Evolutionary conservation across 1,284 basidiomycete species (phyloP).

Genomic region (Apiotrichum laibachii): DNA sequence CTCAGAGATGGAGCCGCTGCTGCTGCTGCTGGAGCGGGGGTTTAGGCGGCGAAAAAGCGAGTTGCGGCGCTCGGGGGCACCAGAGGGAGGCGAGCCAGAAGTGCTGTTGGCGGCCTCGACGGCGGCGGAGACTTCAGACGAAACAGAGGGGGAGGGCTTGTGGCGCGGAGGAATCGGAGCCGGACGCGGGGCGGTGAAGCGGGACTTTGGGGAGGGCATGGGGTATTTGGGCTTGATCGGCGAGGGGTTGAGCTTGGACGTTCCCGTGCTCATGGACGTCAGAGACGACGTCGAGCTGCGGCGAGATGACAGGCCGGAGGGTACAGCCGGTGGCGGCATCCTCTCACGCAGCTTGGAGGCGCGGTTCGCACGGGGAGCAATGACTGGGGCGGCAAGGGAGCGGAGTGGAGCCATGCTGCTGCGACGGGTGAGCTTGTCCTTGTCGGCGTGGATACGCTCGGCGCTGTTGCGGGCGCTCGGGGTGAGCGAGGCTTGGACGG

Average conservation of each 20-base stretch:
- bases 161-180: constrained; percentile 14
- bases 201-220: constrained; percentile 10
- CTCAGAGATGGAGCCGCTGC: neutral
- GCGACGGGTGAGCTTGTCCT: neutral
- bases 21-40: neutral
- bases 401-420: constrained; percentile 6
- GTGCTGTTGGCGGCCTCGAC: neutral
- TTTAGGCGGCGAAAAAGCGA: constrained; percentile 6
- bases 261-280: constrained; percentile 4
- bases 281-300: constrained; percentile 8
- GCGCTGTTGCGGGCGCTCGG: neutral
- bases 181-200: constrained; percentile 14
- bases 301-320: neutral
- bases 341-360: constrained; percentile 31
- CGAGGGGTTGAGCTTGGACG: constrained; percentile 1
- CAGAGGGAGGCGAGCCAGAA: neutral
- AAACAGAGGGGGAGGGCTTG: constrained; percentile 2
- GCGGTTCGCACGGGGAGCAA: constrained; percentile 30
- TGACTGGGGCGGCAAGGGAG: constrained; percentile 27
- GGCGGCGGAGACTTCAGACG: constrained; percentile 2
- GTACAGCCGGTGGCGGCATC: neutral
- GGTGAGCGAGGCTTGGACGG: neutral
- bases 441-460: neutral
- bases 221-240: constrained; percentile 1
- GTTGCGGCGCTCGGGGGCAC: neutral